Percentiles rank a stretch among this genome's conserved stretches.
phyloP scores from a whole-genome alignment of 83 land plant genomes.

The Thuja plicata region DNA sequence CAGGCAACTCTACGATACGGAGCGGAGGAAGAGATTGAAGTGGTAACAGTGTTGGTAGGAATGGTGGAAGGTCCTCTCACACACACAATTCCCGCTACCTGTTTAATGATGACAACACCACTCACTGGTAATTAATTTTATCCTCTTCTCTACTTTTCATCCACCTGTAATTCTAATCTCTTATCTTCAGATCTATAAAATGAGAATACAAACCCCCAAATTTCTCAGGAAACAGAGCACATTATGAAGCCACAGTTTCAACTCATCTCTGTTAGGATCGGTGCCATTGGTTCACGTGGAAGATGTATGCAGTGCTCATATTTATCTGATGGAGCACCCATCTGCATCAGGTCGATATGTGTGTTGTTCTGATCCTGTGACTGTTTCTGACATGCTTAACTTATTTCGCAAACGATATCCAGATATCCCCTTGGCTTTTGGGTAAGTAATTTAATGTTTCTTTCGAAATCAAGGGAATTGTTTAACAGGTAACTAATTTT shows the following conservation, averaged over 20 bases:
- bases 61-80: conserved; percentile 35
- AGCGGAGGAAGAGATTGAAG: conserved; percentile 32
- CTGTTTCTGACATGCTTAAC: not conserved
- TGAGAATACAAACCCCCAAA: too few species aligned
- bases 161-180: too few species aligned
- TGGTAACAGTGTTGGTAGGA: conserved; percentile 36
- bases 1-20: conserved; percentile 41
- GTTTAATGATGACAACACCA: too few species aligned
- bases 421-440: not conserved
- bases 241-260: too few species aligned
- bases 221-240: conserved; percentile 23
- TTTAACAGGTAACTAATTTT: not conserved
- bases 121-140: conserved; percentile 20
- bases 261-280: too few species aligned
- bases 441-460: not conserved
- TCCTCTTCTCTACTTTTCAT: too few species aligned
- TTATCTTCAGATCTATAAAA: too few species aligned
- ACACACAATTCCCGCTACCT: conserved; percentile 23
- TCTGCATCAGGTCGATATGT: conserved; percentile 41
- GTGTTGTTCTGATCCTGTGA: conserved; percentile 20
- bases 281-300: conserved; percentile 47
- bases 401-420: not conserved
- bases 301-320: conserved; percentile 55
- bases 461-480: not conserved
- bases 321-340: conserved; percentile 40